Conservation (phyloP, 345 rosid genomes). For the Luvunga scandens region DNA sequence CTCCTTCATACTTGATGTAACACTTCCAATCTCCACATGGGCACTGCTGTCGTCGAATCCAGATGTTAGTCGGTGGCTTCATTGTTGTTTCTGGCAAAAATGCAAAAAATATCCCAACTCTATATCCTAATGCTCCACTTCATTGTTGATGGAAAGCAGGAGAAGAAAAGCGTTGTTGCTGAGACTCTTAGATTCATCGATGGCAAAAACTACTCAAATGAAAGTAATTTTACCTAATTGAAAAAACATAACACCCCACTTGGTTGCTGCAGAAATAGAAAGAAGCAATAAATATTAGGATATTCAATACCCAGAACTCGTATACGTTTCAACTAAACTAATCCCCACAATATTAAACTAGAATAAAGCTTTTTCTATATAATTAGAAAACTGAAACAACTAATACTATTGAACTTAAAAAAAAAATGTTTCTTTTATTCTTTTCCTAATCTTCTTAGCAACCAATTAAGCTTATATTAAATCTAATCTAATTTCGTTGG, state of each 20-base stretch:
- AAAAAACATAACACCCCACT: neutral
- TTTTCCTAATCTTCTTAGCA: neutral
- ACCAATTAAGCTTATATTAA: neutral
- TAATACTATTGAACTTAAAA: neutral
- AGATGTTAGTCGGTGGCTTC: constrained; percentile 66
- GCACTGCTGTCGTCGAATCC: constrained; percentile 91
- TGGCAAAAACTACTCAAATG: neutral
- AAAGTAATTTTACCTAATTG: neutral
- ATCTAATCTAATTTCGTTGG: neutral
- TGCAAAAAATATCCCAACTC: constrained; percentile 15
- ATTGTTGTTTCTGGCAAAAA: constrained; percentile 32
- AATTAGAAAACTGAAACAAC: neutral
- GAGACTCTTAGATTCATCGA: neutral
- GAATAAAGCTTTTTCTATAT: neutral
- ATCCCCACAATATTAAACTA: neutral
- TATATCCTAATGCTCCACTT: constrained; percentile 13
- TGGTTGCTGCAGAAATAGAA: neutral
- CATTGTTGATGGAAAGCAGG: constrained; percentile 13
- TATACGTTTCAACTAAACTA: neutral
- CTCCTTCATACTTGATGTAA: constrained; percentile 61
- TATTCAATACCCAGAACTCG: neutral
- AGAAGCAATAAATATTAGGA: neutral
- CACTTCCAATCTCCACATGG: constrained; percentile 98
- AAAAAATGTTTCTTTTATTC: neutral
- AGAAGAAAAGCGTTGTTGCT: neutral